These are phyloP conservation scores for Pseudopyricularia javanii DNA, from an alignment of 2,329 filamentous ascomycete genomes.

Conservation along the genomic window DNA sequence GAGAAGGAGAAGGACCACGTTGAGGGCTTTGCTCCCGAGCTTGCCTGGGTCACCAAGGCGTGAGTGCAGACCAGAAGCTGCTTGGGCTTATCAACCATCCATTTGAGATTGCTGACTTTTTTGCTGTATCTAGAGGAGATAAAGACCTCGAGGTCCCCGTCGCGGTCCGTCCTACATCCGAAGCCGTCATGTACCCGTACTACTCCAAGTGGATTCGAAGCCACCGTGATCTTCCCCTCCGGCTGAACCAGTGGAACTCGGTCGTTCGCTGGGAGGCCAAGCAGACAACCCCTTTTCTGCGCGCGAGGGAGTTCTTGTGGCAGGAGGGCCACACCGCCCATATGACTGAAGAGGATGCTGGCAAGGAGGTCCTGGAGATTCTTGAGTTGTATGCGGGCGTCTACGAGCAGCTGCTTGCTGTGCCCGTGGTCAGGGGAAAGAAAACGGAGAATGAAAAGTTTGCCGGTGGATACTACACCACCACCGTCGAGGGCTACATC, in stretches of 20 bases:
- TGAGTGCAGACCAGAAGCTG: constrained; percentile 23
- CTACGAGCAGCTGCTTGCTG: constrained; percentile 86
- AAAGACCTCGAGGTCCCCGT: constrained; percentile 78
- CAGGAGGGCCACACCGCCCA: constrained; percentile 92
- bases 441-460: constrained; percentile 99
- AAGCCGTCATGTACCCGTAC: constrained; percentile 88
- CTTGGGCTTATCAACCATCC: not conserved
- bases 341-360: constrained; percentile 69
- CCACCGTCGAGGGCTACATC: constrained; percentile 94
- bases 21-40: constrained; percentile 92
- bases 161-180: constrained; percentile 55
- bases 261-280: constrained; percentile 91
- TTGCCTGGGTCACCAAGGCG: constrained; percentile 81
- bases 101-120: constrained; percentile 10
- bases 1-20: constrained; percentile 88
- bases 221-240: constrained; percentile 86
- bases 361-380: constrained; percentile 81
- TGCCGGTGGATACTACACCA: constrained; percentile 90
- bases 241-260: constrained; percentile 95
- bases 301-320: constrained; percentile 94
- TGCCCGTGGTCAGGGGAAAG: constrained; percentile 82
- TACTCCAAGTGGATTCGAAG: constrained; percentile 95
- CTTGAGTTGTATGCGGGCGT: constrained; percentile 85
- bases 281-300: constrained; percentile 74
- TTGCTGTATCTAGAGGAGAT: constrained; percentile 50